Evolutionary conservation across 192 early-diverging fungal species (phyloP), one percentile per base, ranked within the genome.

Genomic region (Phlyctochytrium planicorne): DNA sequence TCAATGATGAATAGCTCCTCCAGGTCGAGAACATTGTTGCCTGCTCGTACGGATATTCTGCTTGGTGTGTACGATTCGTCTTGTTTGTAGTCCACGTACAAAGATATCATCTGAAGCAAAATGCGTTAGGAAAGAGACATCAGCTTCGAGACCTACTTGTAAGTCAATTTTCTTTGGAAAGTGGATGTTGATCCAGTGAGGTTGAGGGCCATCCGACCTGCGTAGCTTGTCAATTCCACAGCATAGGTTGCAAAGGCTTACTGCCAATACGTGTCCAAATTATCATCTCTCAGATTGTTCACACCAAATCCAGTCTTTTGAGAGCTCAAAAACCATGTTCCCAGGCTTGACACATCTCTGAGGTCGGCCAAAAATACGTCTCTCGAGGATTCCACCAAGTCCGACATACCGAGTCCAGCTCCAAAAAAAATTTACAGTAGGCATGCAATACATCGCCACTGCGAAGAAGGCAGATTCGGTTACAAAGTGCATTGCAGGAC

Each of bases 61-160:
- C 76, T 72, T 3, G 94, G 92, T 0, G 90, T 91, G 72, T 95
- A 95, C 63, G 84, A 87, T 73, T 94, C 92, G 63, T 95, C 94
- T 70, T 91, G 84, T 53, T 82, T 82, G 60, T 67, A 87, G 74
- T 95, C 91, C 40, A 90, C 63, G 66, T 88, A 82, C 36, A 83
- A 35, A 17, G 62, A 71, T 3, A 81, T 16, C 64, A 66, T 62
- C 72, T 74, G 31, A 50, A 10, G n/a, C n/a, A n/a, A n/a, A n/a
- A n/a, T n/a, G n/a, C n/a, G 56, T 16, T 27, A n/a, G 63, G 32
- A 1, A 59, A 52, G 33, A 56, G 24, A 1, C n/a, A 59, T 17
- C 47, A n/a, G 34, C 69, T n/a, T n/a, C 20, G 20, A 3, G 10
- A 1, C 14, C 32, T 70, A 89, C 84, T 76, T 79, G 73, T 1